Percentiles rank a stretch among this genome's conserved stretches.
These are phyloP conservation scores for Mesotaenium endlicherianum DNA, from an alignment of 139 green algal species.

Conservation along the genomic window DNA sequence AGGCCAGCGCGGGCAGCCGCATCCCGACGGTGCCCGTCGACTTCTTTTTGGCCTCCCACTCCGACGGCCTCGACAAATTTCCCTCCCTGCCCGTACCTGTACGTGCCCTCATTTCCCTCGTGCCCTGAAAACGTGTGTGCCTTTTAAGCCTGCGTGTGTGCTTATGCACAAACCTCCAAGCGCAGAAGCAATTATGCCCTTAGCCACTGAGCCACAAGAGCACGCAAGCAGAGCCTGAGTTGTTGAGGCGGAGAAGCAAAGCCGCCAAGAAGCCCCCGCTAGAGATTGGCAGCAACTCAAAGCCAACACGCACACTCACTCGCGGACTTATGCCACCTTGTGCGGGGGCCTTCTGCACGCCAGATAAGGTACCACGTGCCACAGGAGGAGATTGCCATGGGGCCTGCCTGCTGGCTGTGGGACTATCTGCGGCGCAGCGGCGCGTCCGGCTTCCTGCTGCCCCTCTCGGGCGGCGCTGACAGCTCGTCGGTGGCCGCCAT, in stretches of 20 bases:
- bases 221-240: too few species aligned
- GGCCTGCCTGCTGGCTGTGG: slow-evolving; percentile 96
- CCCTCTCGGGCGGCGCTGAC: slow-evolving; percentile 81
- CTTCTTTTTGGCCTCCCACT: slow-evolving; percentile 59
- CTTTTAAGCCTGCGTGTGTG: background rate
- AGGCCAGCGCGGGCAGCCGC: slow-evolving; percentile 50
- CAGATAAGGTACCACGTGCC: slow-evolving; percentile 53
- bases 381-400: slow-evolving; percentile 92
- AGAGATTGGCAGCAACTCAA: too few species aligned
- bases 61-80: slow-evolving; percentile 17
- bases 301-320: too few species aligned
- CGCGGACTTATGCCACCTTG: too few species aligned
- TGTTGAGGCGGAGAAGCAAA: too few species aligned
- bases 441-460: slow-evolving; percentile 85
- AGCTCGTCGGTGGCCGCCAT: slow-evolving; percentile 81
- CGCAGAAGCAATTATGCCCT: too few species aligned
- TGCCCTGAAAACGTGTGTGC: background rate
- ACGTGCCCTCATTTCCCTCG: background rate
- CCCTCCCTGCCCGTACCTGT: slow-evolving; percentile 30
- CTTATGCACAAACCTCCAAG: background rate
- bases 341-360: too few species aligned
- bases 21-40: slow-evolving; percentile 59
- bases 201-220: too few species aligned
- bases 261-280: too few species aligned
- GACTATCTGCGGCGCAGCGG: slow-evolving; percentile 88